Conservation (phyloP, 306 rosid genomes). For the Cicer arietinum region DNA sequence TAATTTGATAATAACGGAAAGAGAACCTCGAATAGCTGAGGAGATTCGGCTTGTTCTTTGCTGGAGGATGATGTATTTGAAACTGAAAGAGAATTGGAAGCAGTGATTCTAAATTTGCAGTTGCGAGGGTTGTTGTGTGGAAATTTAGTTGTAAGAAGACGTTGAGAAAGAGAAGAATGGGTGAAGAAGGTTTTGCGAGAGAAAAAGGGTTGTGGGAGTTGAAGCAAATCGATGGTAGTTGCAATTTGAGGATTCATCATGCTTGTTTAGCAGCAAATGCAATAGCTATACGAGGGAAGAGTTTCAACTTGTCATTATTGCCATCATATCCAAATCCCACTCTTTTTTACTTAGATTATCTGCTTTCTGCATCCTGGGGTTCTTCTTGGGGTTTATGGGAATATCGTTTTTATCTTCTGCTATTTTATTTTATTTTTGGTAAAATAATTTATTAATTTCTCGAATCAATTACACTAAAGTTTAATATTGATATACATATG, state of each 20-base stretch:
- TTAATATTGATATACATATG: no score
- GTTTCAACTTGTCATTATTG: slow-evolving; percentile 21
- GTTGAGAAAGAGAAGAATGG: slow-evolving; percentile 41
- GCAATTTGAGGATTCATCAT: slow-evolving; percentile 54
- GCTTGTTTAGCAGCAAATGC: slow-evolving; percentile 46
- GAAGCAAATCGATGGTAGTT: slow-evolving; percentile 49
- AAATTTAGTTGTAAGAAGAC: slow-evolving; percentile 42
- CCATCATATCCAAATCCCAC: slow-evolving; percentile 1
- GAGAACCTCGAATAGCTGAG: slow-evolving; percentile 77
- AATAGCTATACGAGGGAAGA: not conserved
- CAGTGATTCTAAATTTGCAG: slow-evolving; percentile 49
- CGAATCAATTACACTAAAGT: not conserved
- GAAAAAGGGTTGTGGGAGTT: slow-evolving; percentile 52
- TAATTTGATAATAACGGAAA: not conserved
- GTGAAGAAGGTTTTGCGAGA: slow-evolving; percentile 55
- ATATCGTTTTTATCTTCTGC: not conserved
- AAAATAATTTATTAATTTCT: not conserved
- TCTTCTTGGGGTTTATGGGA: slow-evolving; percentile 7
- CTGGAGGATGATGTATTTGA: slow-evolving; percentile 29
- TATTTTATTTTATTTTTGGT: not conserved
- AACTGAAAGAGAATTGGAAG: slow-evolving; percentile 50
- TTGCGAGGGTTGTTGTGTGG: slow-evolving; percentile 25
- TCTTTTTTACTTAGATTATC: not conserved
- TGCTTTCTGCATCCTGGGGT: slow-evolving; percentile 22
- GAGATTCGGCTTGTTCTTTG: slow-evolving; percentile 68